Evolutionary conservation across 78 protist genomes (phyloP).

Genomic region (Dictyostelium firmibasis): DNA sequence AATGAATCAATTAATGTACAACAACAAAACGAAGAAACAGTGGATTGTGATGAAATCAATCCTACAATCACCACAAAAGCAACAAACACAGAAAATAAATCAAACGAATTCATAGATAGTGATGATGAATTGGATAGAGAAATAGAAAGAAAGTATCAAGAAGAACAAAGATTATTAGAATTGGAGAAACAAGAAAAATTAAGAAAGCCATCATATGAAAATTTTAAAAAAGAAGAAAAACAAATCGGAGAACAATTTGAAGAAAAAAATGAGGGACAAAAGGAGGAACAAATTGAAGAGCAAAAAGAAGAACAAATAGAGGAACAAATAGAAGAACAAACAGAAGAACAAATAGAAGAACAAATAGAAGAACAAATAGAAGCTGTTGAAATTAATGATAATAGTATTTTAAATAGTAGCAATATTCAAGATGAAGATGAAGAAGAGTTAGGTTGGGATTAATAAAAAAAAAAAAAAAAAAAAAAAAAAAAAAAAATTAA

Average conservation of each 20-base stretch:
- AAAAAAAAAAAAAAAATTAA: too few relatives aligned
- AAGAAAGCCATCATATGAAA: not conserved
- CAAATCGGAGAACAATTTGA: too few relatives aligned
- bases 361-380: not conserved
- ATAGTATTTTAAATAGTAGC: too few relatives aligned
- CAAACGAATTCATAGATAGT: slow-evolving; percentile 11
- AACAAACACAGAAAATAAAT: not conserved
- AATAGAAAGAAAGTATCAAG: slow-evolving; percentile 40
- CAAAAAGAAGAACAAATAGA: not conserved
- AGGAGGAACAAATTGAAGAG: too few relatives aligned
- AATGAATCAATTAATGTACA: not conserved
- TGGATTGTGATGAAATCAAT: not conserved
- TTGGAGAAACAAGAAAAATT: not conserved
- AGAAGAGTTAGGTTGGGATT: not conserved
- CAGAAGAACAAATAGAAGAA: not conserved
- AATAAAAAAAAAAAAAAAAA: not conserved
- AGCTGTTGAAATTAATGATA: not conserved
- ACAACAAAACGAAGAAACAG: not conserved
- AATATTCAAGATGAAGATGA: not conserved
- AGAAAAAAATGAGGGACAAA: too few relatives aligned
- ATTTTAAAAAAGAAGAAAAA: not conserved
- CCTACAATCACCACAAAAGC: not conserved
- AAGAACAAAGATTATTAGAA: slow-evolving; percentile 17
- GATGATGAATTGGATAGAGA: slow-evolving; percentile 63
- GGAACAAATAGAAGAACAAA: not conserved